phyloP scores from a whole-genome alignment of 768 basidiomycete species.

The Serendipita vermifera region DNA sequence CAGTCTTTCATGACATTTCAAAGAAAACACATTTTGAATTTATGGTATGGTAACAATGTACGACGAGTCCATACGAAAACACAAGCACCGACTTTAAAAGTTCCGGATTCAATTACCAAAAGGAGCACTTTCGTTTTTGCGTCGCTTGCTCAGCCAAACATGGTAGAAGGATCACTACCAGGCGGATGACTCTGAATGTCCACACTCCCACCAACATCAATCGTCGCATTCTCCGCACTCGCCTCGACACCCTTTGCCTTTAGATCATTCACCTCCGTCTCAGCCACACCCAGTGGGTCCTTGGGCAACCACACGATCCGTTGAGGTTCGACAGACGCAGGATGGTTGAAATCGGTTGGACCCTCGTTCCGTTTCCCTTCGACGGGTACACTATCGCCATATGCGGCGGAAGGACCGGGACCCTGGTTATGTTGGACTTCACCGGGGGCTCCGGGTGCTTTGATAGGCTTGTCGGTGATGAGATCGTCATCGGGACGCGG shows the following conservation, averaged over 20 bases:
- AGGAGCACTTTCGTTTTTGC: not conserved
- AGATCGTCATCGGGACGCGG: slow-evolving; percentile 6
- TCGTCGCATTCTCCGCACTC: slow-evolving; percentile 36
- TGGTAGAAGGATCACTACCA: slow-evolving; percentile 16
- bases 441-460: not conserved
- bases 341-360: slow-evolving; percentile 58
- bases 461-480: not conserved
- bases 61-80: too few species aligned
- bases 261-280: slow-evolving; percentile 47
- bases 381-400: slow-evolving; percentile 5
- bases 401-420: slow-evolving; percentile 11
- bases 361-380: slow-evolving; percentile 21
- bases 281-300: slow-evolving; percentile 51
- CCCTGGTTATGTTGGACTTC: slow-evolving; percentile 15
- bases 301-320: slow-evolving; percentile 73
- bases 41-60: too few species aligned
- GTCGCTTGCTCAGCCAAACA: not conserved
- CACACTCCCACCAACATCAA: slow-evolving; percentile 52
- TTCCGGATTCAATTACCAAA: too few species aligned
- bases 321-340: slow-evolving; percentile 62
- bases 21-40: too few species aligned
- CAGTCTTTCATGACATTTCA: too few species aligned
- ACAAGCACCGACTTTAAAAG: too few species aligned
- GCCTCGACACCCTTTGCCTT: slow-evolving; percentile 38
- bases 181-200: slow-evolving; percentile 37